phyloP scores from a whole-genome alignment of 2,329 filamentous ascomycete species.

The Eutypa lata region DNA sequence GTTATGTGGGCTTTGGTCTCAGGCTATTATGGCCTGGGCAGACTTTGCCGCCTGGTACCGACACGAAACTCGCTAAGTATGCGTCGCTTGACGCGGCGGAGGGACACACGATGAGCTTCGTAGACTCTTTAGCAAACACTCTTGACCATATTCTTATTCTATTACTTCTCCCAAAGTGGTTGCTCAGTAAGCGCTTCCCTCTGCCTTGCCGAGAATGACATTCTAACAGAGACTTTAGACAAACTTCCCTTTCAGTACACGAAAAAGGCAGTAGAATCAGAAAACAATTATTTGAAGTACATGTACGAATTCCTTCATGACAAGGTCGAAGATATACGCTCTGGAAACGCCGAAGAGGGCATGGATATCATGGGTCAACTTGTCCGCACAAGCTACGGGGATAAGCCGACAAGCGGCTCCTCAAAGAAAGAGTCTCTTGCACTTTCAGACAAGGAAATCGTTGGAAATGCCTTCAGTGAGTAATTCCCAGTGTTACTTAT shows the following conservation, averaged over 20 bases:
- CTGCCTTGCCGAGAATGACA: neutral
- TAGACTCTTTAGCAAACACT: slow-evolving; percentile 57
- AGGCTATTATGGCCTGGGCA: slow-evolving; percentile 62
- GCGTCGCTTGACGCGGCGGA: slow-evolving; percentile 40
- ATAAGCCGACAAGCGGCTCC: slow-evolving; percentile 13
- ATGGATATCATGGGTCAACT: slow-evolving; percentile 54
- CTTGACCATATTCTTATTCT: slow-evolving; percentile 63
- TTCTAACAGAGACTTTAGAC: slow-evolving; percentile 24
- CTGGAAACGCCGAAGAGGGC: slow-evolving; percentile 38
- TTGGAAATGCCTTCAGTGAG: slow-evolving; percentile 64
- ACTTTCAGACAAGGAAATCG: slow-evolving; percentile 62
- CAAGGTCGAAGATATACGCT: slow-evolving; percentile 46
- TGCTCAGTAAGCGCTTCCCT: slow-evolving; percentile 41
- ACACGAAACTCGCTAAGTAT: slow-evolving; percentile 45
- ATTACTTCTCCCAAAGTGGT: slow-evolving; percentile 55
- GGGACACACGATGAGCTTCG: slow-evolving; percentile 64
- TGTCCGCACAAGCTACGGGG: slow-evolving; percentile 39
- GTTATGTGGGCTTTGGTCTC: slow-evolving; percentile 70
- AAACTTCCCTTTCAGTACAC: slow-evolving; percentile 49
- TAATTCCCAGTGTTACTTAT: neutral
- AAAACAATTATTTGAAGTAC: slow-evolving; percentile 64
- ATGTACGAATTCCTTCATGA: slow-evolving; percentile 65
- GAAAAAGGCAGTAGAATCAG: slow-evolving; percentile 50
- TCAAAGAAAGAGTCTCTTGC: slow-evolving; percentile 24
- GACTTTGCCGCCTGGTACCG: slow-evolving; percentile 38